Conservation (phyloP, 805 yeast genomes). For the Zygosaccharomyces kombuchaensis region DNA sequence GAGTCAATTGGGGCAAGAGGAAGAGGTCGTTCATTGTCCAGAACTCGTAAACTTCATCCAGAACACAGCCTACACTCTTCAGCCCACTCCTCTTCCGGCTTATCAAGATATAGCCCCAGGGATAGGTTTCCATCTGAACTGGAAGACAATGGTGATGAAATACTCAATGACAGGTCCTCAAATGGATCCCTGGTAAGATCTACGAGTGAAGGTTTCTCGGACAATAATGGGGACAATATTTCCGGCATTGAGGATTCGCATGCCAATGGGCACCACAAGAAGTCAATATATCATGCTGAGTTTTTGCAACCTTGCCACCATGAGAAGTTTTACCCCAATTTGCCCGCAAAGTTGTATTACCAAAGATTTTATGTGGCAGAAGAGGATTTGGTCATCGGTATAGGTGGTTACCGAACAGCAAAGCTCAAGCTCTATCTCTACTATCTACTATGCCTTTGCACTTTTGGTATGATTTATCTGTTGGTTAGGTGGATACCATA, state of each 20-base stretch:
- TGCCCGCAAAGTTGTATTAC: conserved; percentile 42
- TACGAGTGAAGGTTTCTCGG: conserved; percentile 17
- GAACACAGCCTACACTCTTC: conserved; percentile 20
- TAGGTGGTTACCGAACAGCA: conserved; percentile 78
- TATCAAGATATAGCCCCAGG: conserved; percentile 35
- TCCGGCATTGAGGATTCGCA: conserved; percentile 19
- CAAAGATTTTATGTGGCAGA: conserved; percentile 93
- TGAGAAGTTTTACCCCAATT: conserved; percentile 42
- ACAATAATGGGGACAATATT: conserved; percentile 24
- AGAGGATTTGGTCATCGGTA: conserved; percentile 90
- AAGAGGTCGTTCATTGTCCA: conserved; percentile 21
- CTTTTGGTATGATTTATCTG: conserved; percentile 72
- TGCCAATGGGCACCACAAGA: conserved; percentile 19
- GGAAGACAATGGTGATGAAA: conserved; percentile 33
- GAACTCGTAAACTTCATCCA: conserved; percentile 10
- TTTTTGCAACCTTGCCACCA: conserved; percentile 36
- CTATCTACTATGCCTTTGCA: conserved; percentile 47
- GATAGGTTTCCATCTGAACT: conserved; percentile 39
- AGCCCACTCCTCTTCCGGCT: conserved; percentile 35
- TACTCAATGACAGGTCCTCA: conserved; percentile 32
- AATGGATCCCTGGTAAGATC: conserved; percentile 20
- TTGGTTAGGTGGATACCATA: conserved; percentile 83
- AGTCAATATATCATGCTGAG: conserved; percentile 29
- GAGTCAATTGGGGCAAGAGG: conserved; percentile 15
- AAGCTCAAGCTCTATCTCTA: conserved; percentile 44